Evolutionary conservation across 495 filamentous ascomycete genomes (phyloP).

Genomic region (Cercophora samala): DNA sequence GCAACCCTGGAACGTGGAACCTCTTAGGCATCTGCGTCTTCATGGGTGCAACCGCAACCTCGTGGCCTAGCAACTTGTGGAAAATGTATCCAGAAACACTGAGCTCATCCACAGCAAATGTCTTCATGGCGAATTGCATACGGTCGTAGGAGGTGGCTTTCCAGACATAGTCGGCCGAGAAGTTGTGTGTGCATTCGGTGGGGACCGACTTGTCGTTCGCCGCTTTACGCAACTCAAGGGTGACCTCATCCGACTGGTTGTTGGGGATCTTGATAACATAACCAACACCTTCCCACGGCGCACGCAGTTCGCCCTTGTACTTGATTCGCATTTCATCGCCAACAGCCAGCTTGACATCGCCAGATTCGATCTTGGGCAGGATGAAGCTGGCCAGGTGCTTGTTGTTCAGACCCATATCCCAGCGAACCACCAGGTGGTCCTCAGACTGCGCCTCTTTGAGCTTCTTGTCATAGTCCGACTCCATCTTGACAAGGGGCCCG

Average conservation of each 20-base stretch:
- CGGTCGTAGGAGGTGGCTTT: conserved; percentile 98
- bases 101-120: conserved; percentile 96
- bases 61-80: conserved; percentile 93
- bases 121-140: conserved; percentile 99
- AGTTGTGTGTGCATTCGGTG: conserved; percentile 96
- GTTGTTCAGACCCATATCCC: conserved; percentile 96
- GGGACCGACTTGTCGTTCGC: conserved; percentile 87
- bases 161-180: conserved; percentile 98
- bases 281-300: conserved; percentile 96
- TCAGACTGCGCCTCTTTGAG: conserved; percentile 97
- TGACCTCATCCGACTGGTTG: conserved; percentile 98
- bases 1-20: conserved; percentile 91
- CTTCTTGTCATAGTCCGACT: conserved; percentile 99
- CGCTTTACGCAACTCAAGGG: conserved; percentile 76
- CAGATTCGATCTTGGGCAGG: conserved; percentile 93
- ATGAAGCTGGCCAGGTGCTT: conserved; percentile 96
- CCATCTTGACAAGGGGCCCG: conserved; percentile 96
- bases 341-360: conserved; percentile 96
- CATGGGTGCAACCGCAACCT: conserved; percentile 92
- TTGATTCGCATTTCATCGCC: conserved; percentile 98
- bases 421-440: conserved; percentile 87
- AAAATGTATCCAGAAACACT: conserved; percentile 99
- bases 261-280: conserved; percentile 99
- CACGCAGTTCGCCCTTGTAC: conserved; percentile 90
- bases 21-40: conserved; percentile 96